Conservation (phyloP, 768 basidiomycete species). For the Boletus sp. region DNA sequence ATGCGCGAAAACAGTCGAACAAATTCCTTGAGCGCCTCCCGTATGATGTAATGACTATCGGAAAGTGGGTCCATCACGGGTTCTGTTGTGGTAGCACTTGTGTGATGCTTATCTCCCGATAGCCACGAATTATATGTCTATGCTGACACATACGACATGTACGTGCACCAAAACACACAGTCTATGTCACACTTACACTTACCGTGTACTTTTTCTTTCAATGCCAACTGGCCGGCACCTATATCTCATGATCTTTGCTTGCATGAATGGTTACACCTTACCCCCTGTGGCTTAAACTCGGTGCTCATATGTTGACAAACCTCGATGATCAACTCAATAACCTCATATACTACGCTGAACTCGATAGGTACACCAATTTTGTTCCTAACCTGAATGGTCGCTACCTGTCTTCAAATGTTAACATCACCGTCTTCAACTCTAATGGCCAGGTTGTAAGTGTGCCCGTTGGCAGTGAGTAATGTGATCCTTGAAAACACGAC, state of each 20-base stretch:
- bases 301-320: background rate
- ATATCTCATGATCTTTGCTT: background rate
- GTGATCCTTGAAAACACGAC: no score
- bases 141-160: conserved; percentile 65
- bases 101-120: background rate
- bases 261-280: background rate
- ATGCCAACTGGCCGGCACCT: no score
- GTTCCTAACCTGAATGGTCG: conserved; percentile 61
- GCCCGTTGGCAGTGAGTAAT: conserved; percentile 42
- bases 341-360: background rate
- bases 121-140: conserved; percentile 85
- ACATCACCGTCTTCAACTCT: conserved; percentile 65
- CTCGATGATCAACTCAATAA: background rate
- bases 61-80: conserved; percentile 55
- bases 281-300: background rate
- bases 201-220: background rate
- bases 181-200: background rate
- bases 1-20: conserved; percentile 49
- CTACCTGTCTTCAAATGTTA: conserved; percentile 82
- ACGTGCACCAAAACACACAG: conserved; percentile 6
- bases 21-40: conserved; percentile 68
- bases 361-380: conserved; percentile 58
- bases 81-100: no score
- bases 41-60: conserved; percentile 81
- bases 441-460: conserved; percentile 35